Percentiles rank a stretch among this genome's conserved stretches.
phyloP scores from a whole-genome alignment of 371 early-diverging fungal species.

The Gilbertella persicaria region DNA sequence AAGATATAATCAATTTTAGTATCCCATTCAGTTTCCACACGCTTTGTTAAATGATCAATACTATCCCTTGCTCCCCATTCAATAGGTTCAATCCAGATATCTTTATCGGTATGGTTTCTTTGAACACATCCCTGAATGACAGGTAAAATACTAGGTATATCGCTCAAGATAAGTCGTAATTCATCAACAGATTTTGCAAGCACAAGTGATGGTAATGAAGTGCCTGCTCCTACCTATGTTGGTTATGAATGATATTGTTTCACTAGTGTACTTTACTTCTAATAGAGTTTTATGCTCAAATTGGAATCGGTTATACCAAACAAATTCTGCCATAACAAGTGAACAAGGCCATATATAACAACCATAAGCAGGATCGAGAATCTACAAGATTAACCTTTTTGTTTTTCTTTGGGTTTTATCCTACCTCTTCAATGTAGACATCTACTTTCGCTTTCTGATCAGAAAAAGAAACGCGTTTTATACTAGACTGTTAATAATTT shows the following conservation, averaged over 20 bases:
- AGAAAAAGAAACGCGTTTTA: conserved; percentile 8
- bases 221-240: conserved; percentile 49
- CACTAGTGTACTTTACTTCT: conserved; percentile 28
- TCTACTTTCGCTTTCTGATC: neutral
- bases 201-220: conserved; percentile 54
- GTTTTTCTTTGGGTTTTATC: neutral
- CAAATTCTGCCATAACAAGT: conserved; percentile 51
- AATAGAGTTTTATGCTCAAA: conserved; percentile 31
- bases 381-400: conserved; percentile 21
- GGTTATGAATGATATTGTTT: neutral
- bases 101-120: conserved; percentile 26
- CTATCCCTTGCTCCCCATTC: conserved; percentile 51
- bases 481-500: conserved; percentile 1
- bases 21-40: conserved; percentile 18
- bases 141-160: conserved; percentile 41
- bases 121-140: conserved; percentile 38
- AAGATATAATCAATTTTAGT: conserved; percentile 49
- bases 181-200: conserved; percentile 30
- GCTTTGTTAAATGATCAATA: conserved; percentile 25
- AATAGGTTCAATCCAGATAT: conserved; percentile 27
- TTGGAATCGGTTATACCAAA: conserved; percentile 31
- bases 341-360: conserved; percentile 63
- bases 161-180: conserved; percentile 37
- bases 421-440: conserved; percentile 5
- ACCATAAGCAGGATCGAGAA: conserved; percentile 56